Evolutionary conservation across 805 yeast genomes (phyloP), one percentile per base, ranked within the genome.

Genomic region (Blastobotrys americana): DNA sequence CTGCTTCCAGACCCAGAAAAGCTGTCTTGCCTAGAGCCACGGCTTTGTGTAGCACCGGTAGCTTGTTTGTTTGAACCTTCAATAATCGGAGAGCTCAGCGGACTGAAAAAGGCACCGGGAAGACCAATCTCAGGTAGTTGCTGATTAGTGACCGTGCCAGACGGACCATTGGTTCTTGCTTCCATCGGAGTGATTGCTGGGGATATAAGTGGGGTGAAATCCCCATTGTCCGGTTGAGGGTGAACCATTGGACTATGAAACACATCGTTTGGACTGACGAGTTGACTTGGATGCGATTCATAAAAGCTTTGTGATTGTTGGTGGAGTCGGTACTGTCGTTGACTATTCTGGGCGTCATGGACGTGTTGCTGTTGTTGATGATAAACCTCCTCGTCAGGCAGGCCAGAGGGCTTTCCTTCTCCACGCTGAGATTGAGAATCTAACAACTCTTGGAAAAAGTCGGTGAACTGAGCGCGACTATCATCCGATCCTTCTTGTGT

Each of bases 161-260:
- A 8, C 10, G 8, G 8, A 8, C 31, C 31, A 25, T 25, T 25
- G 10, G 31, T 8, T 10, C 43, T 17, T 15, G 44, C 21, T 5
- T 66, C 86, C 55, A 72, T 54, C 1, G 87, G 87, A 2, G 87
- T 77, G 13, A 78, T 82, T 6, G 84, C 80, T 0, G 94, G 94
- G 2, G 89, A 81, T 1, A 81, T 76, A 48, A 84, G 68, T 0
- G 94, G 93, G 1, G 93, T 84, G 62, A 81, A 84, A 3, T 76
- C 76, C 41, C 76, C 76, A 48, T 77, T 81, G 1, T 82, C 37
- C 9, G 45, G 22, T 36, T 34, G 41, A 16, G 54, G 39, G 3
- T 43, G 52, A 5, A 51, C 16, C 39, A 51, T 42, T 4, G 55
- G 55, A 16, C 53, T 51, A 31, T 34, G 34, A 42, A 48, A 52